Base-by-base conservation (phyloP, 192 early-diverging fungal species). In the Linnemannia elongata region DNA sequence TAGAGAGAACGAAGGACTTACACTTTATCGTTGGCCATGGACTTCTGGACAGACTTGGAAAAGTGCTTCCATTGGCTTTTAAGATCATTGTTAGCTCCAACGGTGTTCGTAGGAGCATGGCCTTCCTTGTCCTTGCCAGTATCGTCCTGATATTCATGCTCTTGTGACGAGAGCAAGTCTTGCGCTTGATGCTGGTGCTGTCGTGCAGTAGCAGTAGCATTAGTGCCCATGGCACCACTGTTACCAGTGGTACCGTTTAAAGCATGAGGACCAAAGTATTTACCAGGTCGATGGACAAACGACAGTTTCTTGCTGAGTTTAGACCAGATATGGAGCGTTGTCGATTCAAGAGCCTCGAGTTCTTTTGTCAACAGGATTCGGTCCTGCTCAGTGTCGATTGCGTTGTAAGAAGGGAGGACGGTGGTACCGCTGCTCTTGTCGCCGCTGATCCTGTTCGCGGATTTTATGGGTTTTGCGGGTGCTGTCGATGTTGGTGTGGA, bases 271-370 rank as follows among this genome's bases (percentile, higher is more conserved):
- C 45, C 73, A 30, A 27, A 47, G 44, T 47, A n/a, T 39, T 77
- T 80, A 5, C 75, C 75, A 0, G 85, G 85, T 8, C 76, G 75
- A 39, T 87, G 74, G 36, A 87, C 74, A 72, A 81, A 87, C 22
- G 85, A 75, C n/a, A 87, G 27, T 47, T 87, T 87, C 72, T 87
- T 87, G 66, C 79, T 78, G 60, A 81, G 36, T 39, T 75, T 87
- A 2, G 10, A 33, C 79, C 79, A 81, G 27, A 77, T 68, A 30
- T 87, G 79, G 17, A 78, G 22, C 0, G 79, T 36, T 20, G 63
- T 45, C 18, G 54, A 36, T 60, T 87, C 85, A 2, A 87, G 17
- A 15, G 76, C 49, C 8, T 81, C 85, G 24, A 87, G 52, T 36
- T 87, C 85, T 22, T 81, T 75, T 30, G 75, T 24, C 1, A 87